phyloP scores from a whole-genome alignment of 2,329 filamentous ascomycete species.

The Colletotrichum sp. region DNA sequence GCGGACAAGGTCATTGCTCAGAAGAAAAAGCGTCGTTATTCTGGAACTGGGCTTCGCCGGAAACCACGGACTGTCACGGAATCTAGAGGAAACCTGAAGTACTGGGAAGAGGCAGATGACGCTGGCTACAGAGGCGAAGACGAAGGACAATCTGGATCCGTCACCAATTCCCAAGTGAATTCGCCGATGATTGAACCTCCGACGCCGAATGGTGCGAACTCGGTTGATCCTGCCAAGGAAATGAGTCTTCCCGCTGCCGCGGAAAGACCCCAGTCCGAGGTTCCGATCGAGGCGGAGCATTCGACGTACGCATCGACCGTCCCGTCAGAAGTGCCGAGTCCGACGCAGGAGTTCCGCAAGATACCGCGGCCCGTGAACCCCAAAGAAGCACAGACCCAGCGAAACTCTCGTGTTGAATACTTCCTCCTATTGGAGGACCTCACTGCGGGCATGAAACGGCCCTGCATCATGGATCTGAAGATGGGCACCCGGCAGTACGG shows the following conservation, averaged over 20 bases:
- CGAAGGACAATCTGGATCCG: constrained; percentile 38
- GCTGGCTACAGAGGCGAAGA: constrained; percentile 77
- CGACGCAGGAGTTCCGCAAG: constrained; percentile 41
- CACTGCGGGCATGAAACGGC: constrained; percentile 93
- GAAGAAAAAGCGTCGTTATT: constrained; percentile 75
- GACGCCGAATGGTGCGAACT: neutral
- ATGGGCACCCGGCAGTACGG: constrained; percentile 99
- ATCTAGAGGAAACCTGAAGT: constrained; percentile 80
- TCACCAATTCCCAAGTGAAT: constrained; percentile 18
- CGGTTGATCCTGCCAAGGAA: neutral
- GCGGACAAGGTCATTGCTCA: constrained; percentile 44
- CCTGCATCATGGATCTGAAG: constrained; percentile 96
- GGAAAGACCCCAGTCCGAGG: neutral
- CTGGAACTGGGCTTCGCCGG: constrained; percentile 80
- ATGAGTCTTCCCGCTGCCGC: constrained; percentile 3
- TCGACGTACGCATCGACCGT: constrained; percentile 14
- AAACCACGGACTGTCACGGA: constrained; percentile 76
- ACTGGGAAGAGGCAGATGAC: constrained; percentile 89
- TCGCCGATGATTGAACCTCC: constrained; percentile 16
- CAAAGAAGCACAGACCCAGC: constrained; percentile 73
- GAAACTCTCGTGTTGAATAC: constrained; percentile 78
- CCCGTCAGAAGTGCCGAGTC: constrained; percentile 42
- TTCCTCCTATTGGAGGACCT: constrained; percentile 94
- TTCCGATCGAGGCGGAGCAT: neutral
- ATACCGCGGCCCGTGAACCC: constrained; percentile 73